These are phyloP conservation scores for Leptographium lundbergii DNA, from an alignment of 2,329 filamentous ascomycete species.

Conservation along the genomic window DNA sequence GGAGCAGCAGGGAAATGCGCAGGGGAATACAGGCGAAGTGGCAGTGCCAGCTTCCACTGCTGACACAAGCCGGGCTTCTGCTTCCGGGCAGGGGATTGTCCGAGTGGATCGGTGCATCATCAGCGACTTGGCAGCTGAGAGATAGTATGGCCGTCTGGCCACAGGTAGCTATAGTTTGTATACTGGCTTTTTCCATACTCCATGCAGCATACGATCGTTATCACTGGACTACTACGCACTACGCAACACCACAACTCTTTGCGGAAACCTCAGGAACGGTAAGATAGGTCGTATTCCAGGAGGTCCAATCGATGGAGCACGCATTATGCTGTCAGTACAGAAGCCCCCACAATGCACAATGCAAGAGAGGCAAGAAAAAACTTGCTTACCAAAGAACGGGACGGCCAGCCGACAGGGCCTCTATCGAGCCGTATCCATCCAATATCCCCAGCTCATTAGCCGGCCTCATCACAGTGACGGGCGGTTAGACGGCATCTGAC, in stretches of 20 bases:
- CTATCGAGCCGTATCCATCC: no score
- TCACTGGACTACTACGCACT: no score
- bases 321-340: no score
- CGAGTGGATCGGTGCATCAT: not conserved
- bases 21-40: not conserved
- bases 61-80: no score
- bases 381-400: no score
- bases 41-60: not conserved
- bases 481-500: not conserved
- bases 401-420: not conserved
- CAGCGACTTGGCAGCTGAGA: not conserved
- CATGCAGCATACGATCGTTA: no score
- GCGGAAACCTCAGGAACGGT: no score
- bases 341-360: no score
- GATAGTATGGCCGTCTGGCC: not conserved
- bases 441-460: not conserved
- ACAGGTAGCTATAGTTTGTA: not conserved
- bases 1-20: not conserved
- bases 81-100: not conserved
- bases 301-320: no score
- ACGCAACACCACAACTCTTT: no score
- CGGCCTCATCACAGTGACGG: not conserved
- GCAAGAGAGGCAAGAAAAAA: not conserved
- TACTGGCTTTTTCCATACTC: no score
- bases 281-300: no score